Percentiles rank a stretch among this genome's conserved stretches.
Evolutionary conservation across 2,329 filamentous ascomycete species (phyloP).

Genomic region (Xylaria polymorpha): DNA sequence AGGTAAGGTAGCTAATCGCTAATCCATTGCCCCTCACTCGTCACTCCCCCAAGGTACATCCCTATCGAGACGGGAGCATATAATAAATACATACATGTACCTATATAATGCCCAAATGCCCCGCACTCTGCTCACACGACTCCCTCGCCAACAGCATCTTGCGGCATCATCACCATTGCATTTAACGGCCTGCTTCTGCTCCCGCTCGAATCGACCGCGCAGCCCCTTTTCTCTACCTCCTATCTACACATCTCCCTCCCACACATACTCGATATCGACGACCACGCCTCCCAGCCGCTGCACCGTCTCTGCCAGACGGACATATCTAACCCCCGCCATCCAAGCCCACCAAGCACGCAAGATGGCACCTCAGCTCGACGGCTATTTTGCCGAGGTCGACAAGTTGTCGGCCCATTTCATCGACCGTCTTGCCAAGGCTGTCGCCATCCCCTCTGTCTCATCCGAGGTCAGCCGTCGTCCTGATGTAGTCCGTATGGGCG

Average conservation of each 20-base stretch:
- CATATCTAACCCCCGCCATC: constrained; percentile 66
- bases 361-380: constrained; percentile 91
- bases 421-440: constrained; percentile 87
- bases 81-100: not conserved
- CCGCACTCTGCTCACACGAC: constrained; percentile 42
- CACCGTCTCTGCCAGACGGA: constrained; percentile 44
- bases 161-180: constrained; percentile 19
- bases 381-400: constrained; percentile 94
- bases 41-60: not conserved
- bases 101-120: constrained; percentile 39
- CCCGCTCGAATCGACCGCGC: not conserved
- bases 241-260: not conserved
- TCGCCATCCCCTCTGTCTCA: constrained; percentile 95
- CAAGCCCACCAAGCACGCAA: constrained; percentile 72
- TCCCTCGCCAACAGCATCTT: constrained; percentile 29
- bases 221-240: not conserved
- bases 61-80: too few species aligned
- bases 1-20: constrained; percentile 16
- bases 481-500: constrained; percentile 96
- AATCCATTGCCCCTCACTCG: constrained; percentile 35
- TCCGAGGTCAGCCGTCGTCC: constrained; percentile 88
- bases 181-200: constrained; percentile 13
- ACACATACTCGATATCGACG: constrained; percentile 1
- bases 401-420: constrained; percentile 83
- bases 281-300: constrained; percentile 9